Evolutionary conservation across 768 basidiomycete genomes (phyloP).

Genomic region (Tricholoma terreum): DNA sequence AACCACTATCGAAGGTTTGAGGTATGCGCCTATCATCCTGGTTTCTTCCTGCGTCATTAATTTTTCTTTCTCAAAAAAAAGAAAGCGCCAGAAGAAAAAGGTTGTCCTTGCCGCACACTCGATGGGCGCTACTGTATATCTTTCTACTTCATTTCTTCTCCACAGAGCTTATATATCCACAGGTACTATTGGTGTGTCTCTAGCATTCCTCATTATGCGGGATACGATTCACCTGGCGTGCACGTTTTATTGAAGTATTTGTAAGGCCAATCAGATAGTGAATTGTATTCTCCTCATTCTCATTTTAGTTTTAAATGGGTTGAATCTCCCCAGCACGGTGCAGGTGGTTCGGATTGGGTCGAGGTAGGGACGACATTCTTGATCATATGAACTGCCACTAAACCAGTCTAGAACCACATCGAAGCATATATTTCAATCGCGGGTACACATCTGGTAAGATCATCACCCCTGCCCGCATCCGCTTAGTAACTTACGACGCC

Average conservation of each 20-base stretch:
- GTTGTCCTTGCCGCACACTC: constrained; percentile 84
- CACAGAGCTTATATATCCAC: constrained; percentile 2
- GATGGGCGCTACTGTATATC: constrained; percentile 76
- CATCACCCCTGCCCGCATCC: not conserved
- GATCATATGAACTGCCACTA: not conserved
- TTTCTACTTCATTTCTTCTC: not conserved
- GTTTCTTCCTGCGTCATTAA: not conserved
- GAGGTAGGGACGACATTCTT: constrained; percentile 50
- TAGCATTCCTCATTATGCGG: not conserved
- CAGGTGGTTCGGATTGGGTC: constrained; percentile 86
- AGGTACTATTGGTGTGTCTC: constrained; percentile 50
- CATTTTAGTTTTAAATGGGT: constrained; percentile 88
- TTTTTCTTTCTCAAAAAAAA: constrained; percentile 21
- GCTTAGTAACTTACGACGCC: constrained; percentile 2
- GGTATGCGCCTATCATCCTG: constrained; percentile 35
- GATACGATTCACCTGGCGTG: not conserved
- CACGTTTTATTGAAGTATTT: constrained; percentile 61
- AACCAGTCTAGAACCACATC: constrained; percentile 62
- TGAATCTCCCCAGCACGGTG: constrained; percentile 78
- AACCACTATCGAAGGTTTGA: constrained; percentile 74
- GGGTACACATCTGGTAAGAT: constrained; percentile 75
- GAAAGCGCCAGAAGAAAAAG: constrained; percentile 69
- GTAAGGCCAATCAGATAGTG: constrained; percentile 42
- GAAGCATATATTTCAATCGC: constrained; percentile 82
- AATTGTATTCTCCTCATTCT: constrained; percentile 5